Evolutionary conservation across 441 rosid genomes (phyloP).

Genomic region (Geranium incanum): DNA sequence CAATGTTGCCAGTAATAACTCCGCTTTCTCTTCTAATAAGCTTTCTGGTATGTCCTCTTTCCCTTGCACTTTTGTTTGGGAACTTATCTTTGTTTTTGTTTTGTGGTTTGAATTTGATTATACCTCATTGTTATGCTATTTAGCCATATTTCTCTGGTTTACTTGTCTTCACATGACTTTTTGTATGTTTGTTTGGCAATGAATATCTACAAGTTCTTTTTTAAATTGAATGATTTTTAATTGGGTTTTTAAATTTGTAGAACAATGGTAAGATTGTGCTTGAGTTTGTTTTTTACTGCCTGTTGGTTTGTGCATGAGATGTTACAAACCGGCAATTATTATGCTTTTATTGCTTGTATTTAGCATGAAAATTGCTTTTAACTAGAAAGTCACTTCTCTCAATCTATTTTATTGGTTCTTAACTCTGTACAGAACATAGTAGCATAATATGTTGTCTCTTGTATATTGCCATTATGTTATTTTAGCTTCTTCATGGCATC

Average conservation of each 20-base stretch:
- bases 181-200: too few species aligned
- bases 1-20: slow-evolving; percentile 28
- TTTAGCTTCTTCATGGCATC: neutral
- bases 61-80: neutral
- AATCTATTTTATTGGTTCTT: neutral
- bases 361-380: neutral
- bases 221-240: too few species aligned
- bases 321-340: neutral
- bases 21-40: slow-evolving; percentile 44
- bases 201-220: too few species aligned
- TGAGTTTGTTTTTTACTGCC: neutral
- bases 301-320: neutral
- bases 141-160: too few species aligned
- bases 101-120: too few species aligned
- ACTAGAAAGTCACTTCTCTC: neutral
- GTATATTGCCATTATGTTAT: neutral
- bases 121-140: too few species aligned
- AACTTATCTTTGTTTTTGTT: too few species aligned
- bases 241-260: neutral
- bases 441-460: neutral
- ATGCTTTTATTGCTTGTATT: neutral
- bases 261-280: neutral
- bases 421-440: neutral
- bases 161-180: too few species aligned
- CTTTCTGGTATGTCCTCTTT: slow-evolving; percentile 39